Evolutionary conservation across 2,329 filamentous ascomycete species (phyloP).

Genomic region (Paramyrothecium sp.): DNA sequence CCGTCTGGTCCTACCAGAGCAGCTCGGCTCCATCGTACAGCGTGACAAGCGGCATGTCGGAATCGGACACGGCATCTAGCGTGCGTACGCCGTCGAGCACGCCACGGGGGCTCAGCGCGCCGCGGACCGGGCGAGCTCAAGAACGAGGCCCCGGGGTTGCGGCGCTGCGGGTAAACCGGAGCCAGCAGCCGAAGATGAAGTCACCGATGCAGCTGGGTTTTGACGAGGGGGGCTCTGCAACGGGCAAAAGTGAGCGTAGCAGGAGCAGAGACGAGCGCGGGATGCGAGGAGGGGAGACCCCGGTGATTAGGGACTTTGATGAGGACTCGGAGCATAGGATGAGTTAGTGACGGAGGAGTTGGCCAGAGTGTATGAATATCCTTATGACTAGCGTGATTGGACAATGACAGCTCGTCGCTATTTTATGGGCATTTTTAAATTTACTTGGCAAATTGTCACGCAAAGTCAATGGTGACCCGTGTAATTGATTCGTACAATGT

Average conservation of each 20-base stretch:
- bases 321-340: conserved; percentile 2
- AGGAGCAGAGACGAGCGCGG: neutral
- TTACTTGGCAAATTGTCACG: too few relatives aligned
- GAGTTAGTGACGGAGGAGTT: neutral
- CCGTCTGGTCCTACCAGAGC: conserved; percentile 1
- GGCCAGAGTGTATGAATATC: too few relatives aligned
- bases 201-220: neutral
- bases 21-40: neutral
- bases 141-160: neutral
- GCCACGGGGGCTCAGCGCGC: neutral
- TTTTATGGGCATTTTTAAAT: too few relatives aligned
- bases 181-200: neutral
- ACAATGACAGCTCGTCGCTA: too few relatives aligned
- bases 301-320: conserved; percentile 10
- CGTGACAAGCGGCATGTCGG: neutral
- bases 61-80: neutral
- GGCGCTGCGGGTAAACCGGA: neutral
- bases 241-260: neutral
- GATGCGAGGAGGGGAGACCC: neutral
- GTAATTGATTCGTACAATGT: too few relatives aligned
- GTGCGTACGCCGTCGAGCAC: neutral
- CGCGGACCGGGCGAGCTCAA: neutral
- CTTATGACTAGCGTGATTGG: too few relatives aligned
- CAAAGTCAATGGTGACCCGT: too few relatives aligned
- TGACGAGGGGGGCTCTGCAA: neutral